These are phyloP conservation scores for Piromyces sp. DNA, from an alignment of 192 early-diverging fungal species.

Conservation along the genomic window DNA sequence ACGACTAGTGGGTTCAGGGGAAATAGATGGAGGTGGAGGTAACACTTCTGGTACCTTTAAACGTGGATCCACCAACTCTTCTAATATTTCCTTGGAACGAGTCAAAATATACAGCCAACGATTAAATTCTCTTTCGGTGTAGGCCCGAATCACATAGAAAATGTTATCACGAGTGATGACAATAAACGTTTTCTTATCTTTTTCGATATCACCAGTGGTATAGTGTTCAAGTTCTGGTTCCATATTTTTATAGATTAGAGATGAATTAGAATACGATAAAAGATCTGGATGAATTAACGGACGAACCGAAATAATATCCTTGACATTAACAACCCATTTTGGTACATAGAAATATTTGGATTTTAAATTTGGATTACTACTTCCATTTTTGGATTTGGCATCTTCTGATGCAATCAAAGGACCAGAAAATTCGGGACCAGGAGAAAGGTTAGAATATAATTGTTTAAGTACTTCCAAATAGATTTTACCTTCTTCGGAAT, in stretches of 20 bases:
- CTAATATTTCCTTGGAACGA: not conserved
- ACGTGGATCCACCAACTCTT: not conserved
- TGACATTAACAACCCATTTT: not conserved
- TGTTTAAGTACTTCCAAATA: not conserved
- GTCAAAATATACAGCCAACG: not conserved
- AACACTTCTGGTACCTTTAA: not conserved
- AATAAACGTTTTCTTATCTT: not conserved
- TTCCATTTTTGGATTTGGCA: not conserved
- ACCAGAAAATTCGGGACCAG: not conserved
- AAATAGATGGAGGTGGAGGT: not conserved
- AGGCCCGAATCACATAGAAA: not conserved
- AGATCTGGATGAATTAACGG: not conserved
- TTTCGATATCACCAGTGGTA: not conserved
- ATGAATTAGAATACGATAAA: not conserved
- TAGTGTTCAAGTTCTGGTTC: not conserved
- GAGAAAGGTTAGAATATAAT: not conserved
- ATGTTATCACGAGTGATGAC: not conserved
- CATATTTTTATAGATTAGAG: not conserved
- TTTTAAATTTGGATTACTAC: not conserved
- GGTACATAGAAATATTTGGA: not conserved
- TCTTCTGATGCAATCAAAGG: not conserved
- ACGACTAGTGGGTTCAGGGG: not conserved
- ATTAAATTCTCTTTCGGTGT: not conserved
- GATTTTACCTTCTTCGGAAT: not conserved
- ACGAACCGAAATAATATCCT: not conserved